phyloP scores from a whole-genome alignment of 495 filamentous ascomycete species.

The Bacidia rubella region DNA sequence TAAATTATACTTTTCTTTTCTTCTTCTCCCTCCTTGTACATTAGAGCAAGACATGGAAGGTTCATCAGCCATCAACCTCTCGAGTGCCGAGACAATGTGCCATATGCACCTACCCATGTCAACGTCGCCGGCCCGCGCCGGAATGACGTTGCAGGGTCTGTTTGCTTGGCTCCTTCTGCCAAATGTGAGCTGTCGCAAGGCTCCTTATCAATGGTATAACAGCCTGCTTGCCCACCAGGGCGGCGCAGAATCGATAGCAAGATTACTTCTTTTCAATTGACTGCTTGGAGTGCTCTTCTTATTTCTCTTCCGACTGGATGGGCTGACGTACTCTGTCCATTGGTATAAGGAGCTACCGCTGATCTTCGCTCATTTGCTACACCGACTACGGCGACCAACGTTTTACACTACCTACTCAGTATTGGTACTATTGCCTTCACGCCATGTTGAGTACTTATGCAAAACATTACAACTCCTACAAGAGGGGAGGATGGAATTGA shows the following conservation, averaged over 20 bases:
- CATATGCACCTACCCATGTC: too few species aligned
- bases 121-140: not conserved
- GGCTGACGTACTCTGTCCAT: too few species aligned
- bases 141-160: not conserved
- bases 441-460: not conserved
- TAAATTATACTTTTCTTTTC: too few species aligned
- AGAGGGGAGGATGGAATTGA: conserved; percentile 16
- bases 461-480: conserved; percentile 8
- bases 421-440: not conserved
- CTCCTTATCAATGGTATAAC: not conserved
- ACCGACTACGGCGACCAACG: too few species aligned
- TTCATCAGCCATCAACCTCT: too few species aligned
- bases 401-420: too few species aligned
- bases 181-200: not conserved
- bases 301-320: too few species aligned
- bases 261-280: not conserved
- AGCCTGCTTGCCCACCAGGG: not conserved
- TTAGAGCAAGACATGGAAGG: too few species aligned
- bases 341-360: too few species aligned
- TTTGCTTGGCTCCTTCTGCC: not conserved
- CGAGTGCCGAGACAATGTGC: too few species aligned
- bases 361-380: too few species aligned
- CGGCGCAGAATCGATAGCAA: not conserved
- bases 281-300: not conserved
- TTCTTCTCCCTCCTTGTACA: too few species aligned